Percentiles rank a stretch among this genome's conserved stretches.
Evolutionary conservation across 1,139 yeast species (phyloP).

Genomic region (Zygoascus sp.): DNA sequence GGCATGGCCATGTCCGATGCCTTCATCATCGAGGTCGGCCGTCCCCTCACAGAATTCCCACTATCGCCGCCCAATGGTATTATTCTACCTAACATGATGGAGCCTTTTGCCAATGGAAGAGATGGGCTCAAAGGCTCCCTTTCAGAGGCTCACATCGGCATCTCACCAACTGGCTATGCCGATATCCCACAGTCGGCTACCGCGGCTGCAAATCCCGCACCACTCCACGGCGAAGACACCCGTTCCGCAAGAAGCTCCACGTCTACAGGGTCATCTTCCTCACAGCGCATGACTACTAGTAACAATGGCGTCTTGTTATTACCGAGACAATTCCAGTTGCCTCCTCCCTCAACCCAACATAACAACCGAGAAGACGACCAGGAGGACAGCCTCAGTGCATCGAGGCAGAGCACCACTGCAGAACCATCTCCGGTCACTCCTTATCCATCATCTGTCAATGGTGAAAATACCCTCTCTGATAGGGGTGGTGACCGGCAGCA

Average conservation of each 20-base stretch:
- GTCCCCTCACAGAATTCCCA: constrained; percentile 1
- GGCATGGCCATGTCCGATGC: constrained; percentile 73
- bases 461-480: constrained; percentile 2
- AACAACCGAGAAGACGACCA: constrained; percentile 11
- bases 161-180: not conserved
- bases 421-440: constrained; percentile 5
- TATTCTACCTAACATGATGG: constrained; percentile 2
- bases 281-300: not conserved
- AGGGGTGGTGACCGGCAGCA: not conserved
- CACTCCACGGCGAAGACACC: constrained; percentile 1
- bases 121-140: not conserved
- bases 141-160: not conserved
- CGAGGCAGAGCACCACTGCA: not conserved
- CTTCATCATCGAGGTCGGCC: constrained; percentile 40
- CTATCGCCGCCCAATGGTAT: constrained; percentile 1
- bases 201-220: not conserved
- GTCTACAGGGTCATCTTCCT: constrained; percentile 2
- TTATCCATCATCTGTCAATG: constrained; percentile 5
- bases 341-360: constrained; percentile 4
- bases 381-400: not conserved
- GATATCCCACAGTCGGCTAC: not conserved
- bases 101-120: not conserved
- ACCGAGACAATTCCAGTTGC: constrained; percentile 30
- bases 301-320: constrained; percentile 30
- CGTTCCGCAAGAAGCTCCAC: constrained; percentile 7